Conservation (phyloP, 2,329 filamentous ascomycete species). For the Hortaea werneckii region DNA sequence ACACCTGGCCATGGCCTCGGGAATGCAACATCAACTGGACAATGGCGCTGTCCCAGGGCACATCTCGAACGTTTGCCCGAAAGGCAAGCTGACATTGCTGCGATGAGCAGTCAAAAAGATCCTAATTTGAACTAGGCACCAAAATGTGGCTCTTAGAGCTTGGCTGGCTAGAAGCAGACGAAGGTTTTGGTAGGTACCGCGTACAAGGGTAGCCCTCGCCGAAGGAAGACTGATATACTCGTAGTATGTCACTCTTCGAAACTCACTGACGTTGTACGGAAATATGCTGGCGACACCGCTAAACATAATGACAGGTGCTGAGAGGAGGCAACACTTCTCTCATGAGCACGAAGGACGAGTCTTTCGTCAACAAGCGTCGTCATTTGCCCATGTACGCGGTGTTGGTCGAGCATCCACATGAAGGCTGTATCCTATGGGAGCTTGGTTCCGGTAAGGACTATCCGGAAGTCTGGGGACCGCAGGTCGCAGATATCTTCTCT, state of each 20-base stretch:
- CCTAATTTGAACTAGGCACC: not conserved
- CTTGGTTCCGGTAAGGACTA: not conserved
- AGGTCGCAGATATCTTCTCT: slow-evolving; percentile 24
- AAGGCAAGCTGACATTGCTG: slow-evolving; percentile 25
- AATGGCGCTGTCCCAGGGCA: slow-evolving; percentile 23
- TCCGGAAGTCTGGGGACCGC: slow-evolving; percentile 23
- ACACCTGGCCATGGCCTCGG: not conserved
- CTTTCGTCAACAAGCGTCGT: slow-evolving; percentile 33
- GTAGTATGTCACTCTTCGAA: no score
- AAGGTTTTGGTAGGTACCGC: slow-evolving; percentile 28
- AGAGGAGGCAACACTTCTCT: slow-evolving; percentile 27
- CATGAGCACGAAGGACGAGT: slow-evolving; percentile 22
- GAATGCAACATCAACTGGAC: slow-evolving; percentile 22
- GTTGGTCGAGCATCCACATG: slow-evolving; percentile 36
- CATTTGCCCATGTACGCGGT: slow-evolving; percentile 33
- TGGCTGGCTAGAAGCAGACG: slow-evolving; percentile 37
- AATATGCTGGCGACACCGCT: no score
- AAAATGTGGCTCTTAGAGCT: slow-evolving; percentile 36
- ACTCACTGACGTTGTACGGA: not conserved
- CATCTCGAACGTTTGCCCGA: slow-evolving; percentile 29
- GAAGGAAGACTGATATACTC: no score
- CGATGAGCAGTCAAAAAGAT: not conserved
- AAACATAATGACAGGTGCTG: not conserved
- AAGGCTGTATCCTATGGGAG: slow-evolving; percentile 38
- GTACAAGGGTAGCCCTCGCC: slow-evolving; percentile 7